Base-by-base conservation (phyloP, 2,329 filamentous ascomycete species). In the Sporothrix protearum region DNA sequence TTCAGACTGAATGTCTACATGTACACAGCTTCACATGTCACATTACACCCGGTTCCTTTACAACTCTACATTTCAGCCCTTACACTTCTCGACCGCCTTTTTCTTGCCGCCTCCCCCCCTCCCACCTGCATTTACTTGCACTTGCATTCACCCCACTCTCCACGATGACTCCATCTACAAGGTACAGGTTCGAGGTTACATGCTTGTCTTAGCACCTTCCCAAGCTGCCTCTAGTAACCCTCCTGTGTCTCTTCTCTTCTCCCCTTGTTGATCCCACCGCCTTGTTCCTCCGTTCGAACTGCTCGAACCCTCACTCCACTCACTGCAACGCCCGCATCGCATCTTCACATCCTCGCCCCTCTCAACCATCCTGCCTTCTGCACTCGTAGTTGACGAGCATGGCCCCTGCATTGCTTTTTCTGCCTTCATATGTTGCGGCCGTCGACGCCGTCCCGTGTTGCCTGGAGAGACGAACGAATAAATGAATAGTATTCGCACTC, bases 51-150 rank as follows among this genome's bases (percentile, higher is more conserved):
- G 5, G 6, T 45, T 39, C 36, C n/a, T 63, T 25, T 63, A 22
- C 36, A 45, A 28, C 33, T 63, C 36, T 45, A 45, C 59, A 45
- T 39, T 33, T 33, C 55, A 39, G 33, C 59, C 36, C 55, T 19
- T 53, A 28, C 49, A 53, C 59, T 8, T n/a, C 59, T 64, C 63
- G 42, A 66, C 63, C 63, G 63, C 63, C 63, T 66, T 66, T 61
- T 64, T 45, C 59, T 64, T 64, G 59, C 49, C 49, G 49, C 49
- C 49, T 53, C 28, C 55, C 25, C 25, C 28, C 28, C 28, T 36
- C 28, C 55, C 55, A 33, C 28, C 1, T 22, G 9, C 49, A 10
- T 14, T n/a, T 19, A 3, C 49, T 53, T 53, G 59, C 59, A 39
- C 39, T 25, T 49, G 8, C 8, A 16, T 36, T 30, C 12, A 25